These are phyloP conservation scores for Diversispora eburnea DNA, from an alignment of 192 early-diverging fungal genomes.

Conservation along the genomic window DNA sequence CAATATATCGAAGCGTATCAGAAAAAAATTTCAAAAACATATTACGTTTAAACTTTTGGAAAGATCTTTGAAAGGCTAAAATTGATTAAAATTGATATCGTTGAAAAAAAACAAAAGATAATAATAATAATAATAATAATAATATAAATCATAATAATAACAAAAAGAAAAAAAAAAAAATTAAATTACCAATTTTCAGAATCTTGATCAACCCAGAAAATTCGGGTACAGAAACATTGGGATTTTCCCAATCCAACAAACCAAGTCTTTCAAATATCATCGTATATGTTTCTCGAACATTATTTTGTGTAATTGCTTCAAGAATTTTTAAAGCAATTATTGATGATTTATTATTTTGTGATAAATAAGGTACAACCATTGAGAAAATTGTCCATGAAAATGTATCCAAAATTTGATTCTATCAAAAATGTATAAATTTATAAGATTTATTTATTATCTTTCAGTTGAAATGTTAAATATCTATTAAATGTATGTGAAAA, in stretches of 20 bases:
- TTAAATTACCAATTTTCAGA: not conserved
- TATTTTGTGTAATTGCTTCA: not conserved
- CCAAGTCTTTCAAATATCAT: slow-evolving; percentile 6
- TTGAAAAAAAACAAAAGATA: not conserved
- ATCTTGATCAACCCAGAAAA: not conserved
- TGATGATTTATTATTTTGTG: not conserved
- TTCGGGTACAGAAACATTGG: not conserved
- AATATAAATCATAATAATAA: not conserved
- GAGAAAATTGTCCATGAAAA: slow-evolving; percentile 15
- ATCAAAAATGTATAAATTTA: too few species aligned
- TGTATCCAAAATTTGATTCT: slow-evolving; percentile 10
- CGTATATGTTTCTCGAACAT: slow-evolving; percentile 10
- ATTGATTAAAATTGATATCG: not conserved
- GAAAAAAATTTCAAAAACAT: slow-evolving; percentile 6
- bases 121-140: too few species aligned
- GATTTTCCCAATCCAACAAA: slow-evolving; percentile 14
- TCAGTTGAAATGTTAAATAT: not conserved
- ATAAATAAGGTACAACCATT: slow-evolving; percentile 6
- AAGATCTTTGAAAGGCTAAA: not conserved
- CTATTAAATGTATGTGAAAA: not conserved
- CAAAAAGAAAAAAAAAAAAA: too few species aligned
- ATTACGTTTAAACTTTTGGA: not conserved
- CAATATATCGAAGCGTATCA: not conserved
- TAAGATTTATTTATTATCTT: too few species aligned
- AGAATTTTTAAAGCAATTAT: slow-evolving; percentile 16